phyloP scores from a whole-genome alignment of 2,329 filamentous ascomycete genomes.

The Penicillium sp. region DNA sequence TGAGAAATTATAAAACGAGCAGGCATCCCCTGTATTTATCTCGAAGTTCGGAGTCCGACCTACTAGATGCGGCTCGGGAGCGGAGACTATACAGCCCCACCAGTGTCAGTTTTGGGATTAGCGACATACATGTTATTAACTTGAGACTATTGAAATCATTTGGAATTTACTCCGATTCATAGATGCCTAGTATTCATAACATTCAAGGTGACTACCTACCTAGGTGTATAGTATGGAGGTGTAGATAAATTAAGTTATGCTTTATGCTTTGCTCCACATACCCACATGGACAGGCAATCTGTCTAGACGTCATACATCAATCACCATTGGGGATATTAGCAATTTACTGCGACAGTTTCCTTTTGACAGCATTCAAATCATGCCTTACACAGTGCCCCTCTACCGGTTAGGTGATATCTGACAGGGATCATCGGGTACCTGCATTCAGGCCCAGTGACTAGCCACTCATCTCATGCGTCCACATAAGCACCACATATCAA shows the following conservation, averaged over 20 bases:
- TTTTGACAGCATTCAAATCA: not conserved
- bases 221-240: no score
- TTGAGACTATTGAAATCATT: not conserved
- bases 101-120: not conserved
- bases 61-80: constrained; percentile 1
- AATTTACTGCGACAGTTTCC: not conserved
- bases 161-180: not conserved
- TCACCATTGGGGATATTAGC: not conserved
- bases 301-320: not conserved
- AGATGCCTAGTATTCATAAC: not conserved
- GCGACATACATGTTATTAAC: not conserved
- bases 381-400: no score
- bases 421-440: not conserved
- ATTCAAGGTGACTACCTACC: not conserved
- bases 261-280: not conserved
- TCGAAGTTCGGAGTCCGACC: constrained; percentile 3
- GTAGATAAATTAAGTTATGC: not conserved
- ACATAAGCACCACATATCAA: not conserved
- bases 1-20: not conserved
- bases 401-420: not conserved
- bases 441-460: not conserved
- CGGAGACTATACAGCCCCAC: not conserved
- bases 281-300: not conserved
- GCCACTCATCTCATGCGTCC: not conserved
- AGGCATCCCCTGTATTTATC: not conserved